Conservation (phyloP, 371 early-diverging fungal species). For the Mucor saturninus region DNA sequence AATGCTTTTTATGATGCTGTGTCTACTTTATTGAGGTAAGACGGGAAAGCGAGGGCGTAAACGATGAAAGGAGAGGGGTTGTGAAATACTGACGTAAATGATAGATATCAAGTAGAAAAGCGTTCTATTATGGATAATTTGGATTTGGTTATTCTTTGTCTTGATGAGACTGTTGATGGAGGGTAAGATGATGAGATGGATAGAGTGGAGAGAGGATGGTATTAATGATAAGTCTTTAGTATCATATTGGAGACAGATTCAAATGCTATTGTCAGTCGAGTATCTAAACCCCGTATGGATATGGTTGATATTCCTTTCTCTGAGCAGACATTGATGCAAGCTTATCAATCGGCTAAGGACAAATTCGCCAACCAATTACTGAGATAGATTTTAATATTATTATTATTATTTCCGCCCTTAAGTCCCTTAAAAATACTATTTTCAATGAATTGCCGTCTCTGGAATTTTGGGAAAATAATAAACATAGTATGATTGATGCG, state of each 20-base stretch:
- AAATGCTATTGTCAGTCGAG: conserved; percentile 84
- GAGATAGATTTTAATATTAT: conserved; percentile 46
- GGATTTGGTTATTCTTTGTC: conserved; percentile 87
- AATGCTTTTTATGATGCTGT: conserved; percentile 87
- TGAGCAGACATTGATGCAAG: conserved; percentile 91
- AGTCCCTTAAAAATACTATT: conserved; percentile 2
- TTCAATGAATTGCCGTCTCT: conserved; percentile 14
- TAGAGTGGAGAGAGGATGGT: background rate
- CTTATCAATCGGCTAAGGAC: conserved; percentile 90
- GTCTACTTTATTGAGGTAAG: conserved; percentile 79
- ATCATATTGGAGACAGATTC: conserved; percentile 91
- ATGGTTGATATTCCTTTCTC: conserved; percentile 82
- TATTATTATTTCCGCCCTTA: background rate
- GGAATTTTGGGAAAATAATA: conserved; percentile 10
- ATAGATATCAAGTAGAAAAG: conserved; percentile 90
- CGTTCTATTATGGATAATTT: conserved; percentile 88
- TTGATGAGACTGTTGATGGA: conserved; percentile 96
- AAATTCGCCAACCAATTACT: conserved; percentile 81
- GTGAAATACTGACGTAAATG: background rate
- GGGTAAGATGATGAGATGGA: conserved; percentile 62
- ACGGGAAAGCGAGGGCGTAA: background rate
- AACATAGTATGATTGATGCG: conserved; percentile 1
- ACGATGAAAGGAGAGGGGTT: background rate
- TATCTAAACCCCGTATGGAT: conserved; percentile 87
- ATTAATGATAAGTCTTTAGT: conserved; percentile 30